Base-by-base conservation (phyloP, 2,329 filamentous ascomycete species). In the Colletotrichum sp. region DNA sequence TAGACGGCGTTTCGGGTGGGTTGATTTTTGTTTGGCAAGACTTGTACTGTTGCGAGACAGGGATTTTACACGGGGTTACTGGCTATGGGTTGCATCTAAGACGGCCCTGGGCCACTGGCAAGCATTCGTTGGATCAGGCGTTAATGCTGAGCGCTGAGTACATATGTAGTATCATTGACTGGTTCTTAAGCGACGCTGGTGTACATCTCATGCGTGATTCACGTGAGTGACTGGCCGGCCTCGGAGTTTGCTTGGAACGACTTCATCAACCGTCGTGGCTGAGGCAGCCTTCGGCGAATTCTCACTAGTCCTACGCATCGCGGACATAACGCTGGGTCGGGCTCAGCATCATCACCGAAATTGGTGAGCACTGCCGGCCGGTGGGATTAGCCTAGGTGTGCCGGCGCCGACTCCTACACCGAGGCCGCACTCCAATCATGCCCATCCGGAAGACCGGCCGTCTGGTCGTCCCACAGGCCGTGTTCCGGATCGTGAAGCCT, bases 1-100 rank as follows among this genome's bases (percentile, higher is more conserved):
- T 69, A 69, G 65, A 69, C 18, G 71, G 74, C 74, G 74, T 76
- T 74, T 74, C 8, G 64, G 73, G 32, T 30, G 30, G 59, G 28
- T 52, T 64, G 59, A 21, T 49, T 39, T 63, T 66, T 65, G 26
- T 69, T 12, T 32, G 21, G 24, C 55, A 39, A 69, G 59, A 72
- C 16, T 69, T 57, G 59, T 68, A 44, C 26, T 76, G 49, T 74
- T 69, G 65, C 71, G 24, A 73, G 59, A 69, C 71, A 68, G 65
- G 34, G 34, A 15, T 24, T 59, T 68, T 21, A 18, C 12, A 68
- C 28, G 39, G 57, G 55, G 57, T 57, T 64, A 34, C 57, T 32
- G 57, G 63, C 30, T n/a, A 32, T 52, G 57, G 68, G 13, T 28
- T 64, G 68, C 68, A 62, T 71, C 60, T 62, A 60, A 49, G 59